Evolutionary conservation across 805 yeast species (phyloP), one percentile per base, ranked within the genome.

Genomic region (Jamesozyma gamospora): DNA sequence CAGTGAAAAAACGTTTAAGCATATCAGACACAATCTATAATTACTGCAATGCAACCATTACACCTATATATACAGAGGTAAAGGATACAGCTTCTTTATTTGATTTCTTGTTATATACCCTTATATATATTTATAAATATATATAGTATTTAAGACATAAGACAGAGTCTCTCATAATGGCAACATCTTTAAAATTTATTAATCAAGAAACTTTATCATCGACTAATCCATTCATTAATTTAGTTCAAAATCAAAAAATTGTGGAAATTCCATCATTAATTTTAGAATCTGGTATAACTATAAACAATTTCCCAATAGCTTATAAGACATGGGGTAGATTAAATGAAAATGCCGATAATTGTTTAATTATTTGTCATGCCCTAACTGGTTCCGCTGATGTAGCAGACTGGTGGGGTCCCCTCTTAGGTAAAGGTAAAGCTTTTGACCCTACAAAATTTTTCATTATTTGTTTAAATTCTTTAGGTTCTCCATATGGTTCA

Each of bases 351-450:
- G 77, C 72, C 8, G 79, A 78, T 49, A 92, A 92, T 56, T 87
- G 80, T 43, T 66, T 92, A 69, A 76, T 92, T n/a, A 83, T 92
- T 12, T 83, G 95, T 51, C 98, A 92, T 66, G 97, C 98, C 0
- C 67, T 92, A 40, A 87, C 97, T 0, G 98, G 98, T 0, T 86
- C 96, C 0, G 74, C 95, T 0, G 97, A 92, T 58, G 95, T 90
- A 14, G 72, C 82, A 30, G 98, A 92, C 54, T 92, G 98, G 98
- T 92, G 98, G 98, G 96, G 97, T 0, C 96, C 97, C 0, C 62
- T 92, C 18, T 64, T 92, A 24, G 98, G 97, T 0, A 82, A 77
- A 12, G 74, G 79, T 42, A 40, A 48, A 37, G 94, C 97, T 1
- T 86, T 92, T 61, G 98, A 92, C 62, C 95, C 96, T 0, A 68